A percentile compares a stretch with the other conserved stretches of the same genome.
Evolutionary conservation across 371 early-diverging fungal species (phyloP).

Genomic region (Mortierella sp.): DNA sequence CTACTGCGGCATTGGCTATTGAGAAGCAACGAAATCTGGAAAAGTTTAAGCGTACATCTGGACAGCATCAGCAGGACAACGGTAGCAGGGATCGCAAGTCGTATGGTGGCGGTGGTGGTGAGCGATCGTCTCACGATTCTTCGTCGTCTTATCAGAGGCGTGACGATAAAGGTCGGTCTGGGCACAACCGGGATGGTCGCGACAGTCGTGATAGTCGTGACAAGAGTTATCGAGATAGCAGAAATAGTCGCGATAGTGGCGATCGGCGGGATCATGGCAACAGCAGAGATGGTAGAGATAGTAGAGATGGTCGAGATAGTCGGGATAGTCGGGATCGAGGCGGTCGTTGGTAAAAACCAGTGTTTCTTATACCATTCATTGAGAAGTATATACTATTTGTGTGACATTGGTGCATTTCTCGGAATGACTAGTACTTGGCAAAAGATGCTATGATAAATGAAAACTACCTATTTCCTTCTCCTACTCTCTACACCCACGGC

Average conservation of each 20-base stretch:
- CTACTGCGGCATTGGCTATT: conserved; percentile 31
- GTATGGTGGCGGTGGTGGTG: conserved; percentile 12
- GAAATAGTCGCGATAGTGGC: conserved; percentile 11
- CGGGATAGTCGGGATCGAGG: conserved; percentile 37
- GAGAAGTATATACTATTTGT: background rate
- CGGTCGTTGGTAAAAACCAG: background rate
- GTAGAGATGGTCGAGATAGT: conserved; percentile 41
- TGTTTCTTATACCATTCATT: background rate
- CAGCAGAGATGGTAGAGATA: conserved; percentile 37
- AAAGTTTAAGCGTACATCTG: conserved; percentile 19
- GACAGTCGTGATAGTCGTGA: conserved; percentile 31
- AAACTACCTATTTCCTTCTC: background rate
- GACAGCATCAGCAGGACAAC: conserved; percentile 8
- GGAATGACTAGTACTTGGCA: background rate
- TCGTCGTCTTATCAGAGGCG: conserved; percentile 22
- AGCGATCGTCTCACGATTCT: conserved; percentile 25
- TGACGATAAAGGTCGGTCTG: conserved; percentile 15
- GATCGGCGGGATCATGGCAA: conserved; percentile 36
- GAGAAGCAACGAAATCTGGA: conserved; percentile 34
- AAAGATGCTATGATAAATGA: background rate
- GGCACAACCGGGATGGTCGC: background rate
- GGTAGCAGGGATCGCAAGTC: conserved; percentile 1
- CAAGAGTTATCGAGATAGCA: conserved; percentile 38
- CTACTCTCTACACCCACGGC: conserved; percentile 62
- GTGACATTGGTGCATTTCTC: too few relatives aligned